Evolutionary conservation across 108 stramenopile genomes (phyloP), one percentile per base, ranked within the genome.

Genomic region (Pseudonitzschia pungens): DNA sequence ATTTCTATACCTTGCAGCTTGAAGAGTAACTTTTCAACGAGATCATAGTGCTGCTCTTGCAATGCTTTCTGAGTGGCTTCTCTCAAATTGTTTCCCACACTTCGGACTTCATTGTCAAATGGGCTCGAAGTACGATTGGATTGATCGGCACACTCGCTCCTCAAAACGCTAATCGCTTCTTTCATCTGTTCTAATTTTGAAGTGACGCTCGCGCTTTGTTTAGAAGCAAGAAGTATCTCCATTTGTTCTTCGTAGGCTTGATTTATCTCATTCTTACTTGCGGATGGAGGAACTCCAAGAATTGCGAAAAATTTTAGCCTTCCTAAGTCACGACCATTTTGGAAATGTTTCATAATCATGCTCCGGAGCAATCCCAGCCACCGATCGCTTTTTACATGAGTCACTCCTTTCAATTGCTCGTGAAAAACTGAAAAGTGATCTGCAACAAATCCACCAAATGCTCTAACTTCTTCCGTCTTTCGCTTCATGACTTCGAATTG

Each of bases 1-100:
- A 68, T 57, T 20, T 72, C 70, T 26, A 87, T 55, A 16, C 68
- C 79, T 18, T 69, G 70, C 4, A 87, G 36, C 20, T 73, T 71
- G 31, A 81, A 80, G 5, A 85, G 56, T 28, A 85, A 22, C 28
- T 55, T 56, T 40, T 81, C 84, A 14, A 76, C 68, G 48, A 69
- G 57, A 26, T 81, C 82, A 51, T 87, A 87, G 4, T 75, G 60
- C 71, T 85, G 83, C 27, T 87, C 74, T 28, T 58, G n/a, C 77
- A 87, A 71, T 20, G 80, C 65, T 29, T 33, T 50, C 45, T 65
- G 77, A 16, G 73, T 59, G 12, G 43, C 28, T 32, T 26, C 56
- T 28, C 78, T 56, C 22, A 86, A 74, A 26, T 53, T 31, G 27
- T 68, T 72, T 12, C 76, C 74, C 6, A 86, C 24, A 21, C 66